Evolutionary conservation across 179 eudicot species (phyloP), one percentile per base, ranked within the genome.

Genomic region (Vitellaria paradoxa): DNA sequence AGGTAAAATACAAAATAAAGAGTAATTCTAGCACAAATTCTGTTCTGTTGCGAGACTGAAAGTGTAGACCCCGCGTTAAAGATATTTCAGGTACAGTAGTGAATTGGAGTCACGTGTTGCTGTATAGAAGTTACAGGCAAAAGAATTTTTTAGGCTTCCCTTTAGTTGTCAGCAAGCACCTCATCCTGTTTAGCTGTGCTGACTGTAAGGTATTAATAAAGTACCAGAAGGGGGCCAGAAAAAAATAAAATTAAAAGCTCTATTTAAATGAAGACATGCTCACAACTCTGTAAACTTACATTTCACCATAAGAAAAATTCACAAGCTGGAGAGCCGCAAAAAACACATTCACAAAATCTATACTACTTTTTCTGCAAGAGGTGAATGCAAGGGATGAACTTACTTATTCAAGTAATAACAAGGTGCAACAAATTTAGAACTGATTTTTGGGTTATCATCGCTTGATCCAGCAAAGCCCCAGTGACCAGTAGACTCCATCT

Each of bases 391-490:
- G 20, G 13, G 52, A 59, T 57, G 42, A 37, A 79, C 95, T 86
- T 88, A 95, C 99, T 93, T 93, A 75, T 95, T 95, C 59, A 89
- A 65, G 78, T 78, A 88, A 84, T 95, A 95, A 82, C 99, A 95
- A 64, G 99, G 99, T 46, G 99, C 99, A 75, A 93, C 75, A 73
- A 95, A 95, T 76, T 89, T 85, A 26, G 97, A 87, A 84, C 87
- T 93, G 79, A 95, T 95, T 84, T 85, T 86, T 40, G 97, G 97
- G 82, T 90, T 90, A 79, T 73, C 97, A 49, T 87, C 87, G 81
- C 93, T 95, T 72, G 95, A 86, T 81, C 99, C 99, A 70, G 92
- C 81, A 84, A 91, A 95, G 70, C 99, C 99, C 97, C 97, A 91
- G 64, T 80, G 88, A 82, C 97, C 97, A 72, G 89, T 86, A 17